Base-by-base conservation (phyloP, 1,284 basidiomycete genomes). In the Athelia sp. region DNA sequence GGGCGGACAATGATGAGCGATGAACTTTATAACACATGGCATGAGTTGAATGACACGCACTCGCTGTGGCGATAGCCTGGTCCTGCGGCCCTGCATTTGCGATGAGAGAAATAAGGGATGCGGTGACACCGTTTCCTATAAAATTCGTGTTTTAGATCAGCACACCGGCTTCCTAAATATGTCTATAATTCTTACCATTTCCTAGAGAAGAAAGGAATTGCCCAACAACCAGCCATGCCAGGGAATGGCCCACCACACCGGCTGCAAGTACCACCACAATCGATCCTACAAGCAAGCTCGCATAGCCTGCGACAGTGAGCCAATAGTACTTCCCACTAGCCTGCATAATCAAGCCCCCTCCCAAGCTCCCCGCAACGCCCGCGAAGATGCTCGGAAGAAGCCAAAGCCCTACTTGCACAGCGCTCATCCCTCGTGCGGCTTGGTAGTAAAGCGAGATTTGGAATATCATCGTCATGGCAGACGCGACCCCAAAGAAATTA, bases 21-120 rank as follows among this genome's bases (percentile, higher is more conserved):
- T n/a, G n/a, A n/a, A n/a, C n/a, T n/a, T n/a, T n/a, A n/a, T n/a
- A n/a, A n/a, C n/a, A n/a, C n/a, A n/a, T n/a, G n/a, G n/a, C n/a
- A n/a, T n/a, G n/a, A 31, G 34, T 3, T 31, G 26, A 42, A 8
- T 18, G 19, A 35, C 4, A 58, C 70, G 18, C 34, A 79, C 81
- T 77, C 34, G 81, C 81, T 3, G 80, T 84, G 1, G 81, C 80
- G 32, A 83, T 76, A 6, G 81, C 81, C 56, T 84, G 81, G 57
- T 84, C 79, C 35, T 65, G 70, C 22, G 73, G 69, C 0, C 81
- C 78, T 1, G 80, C 80, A 59, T 83, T 82, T 1, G 81, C 78
- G 40, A 83, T 81, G 35, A 83, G 65, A 0, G 81, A 74, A 35
- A 84, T 72, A 22, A 84, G 66, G 32, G 74, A 78, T 1, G 76